Conservation (phyloP, 441 rosid species). For the Biscutella laevigata region DNA sequence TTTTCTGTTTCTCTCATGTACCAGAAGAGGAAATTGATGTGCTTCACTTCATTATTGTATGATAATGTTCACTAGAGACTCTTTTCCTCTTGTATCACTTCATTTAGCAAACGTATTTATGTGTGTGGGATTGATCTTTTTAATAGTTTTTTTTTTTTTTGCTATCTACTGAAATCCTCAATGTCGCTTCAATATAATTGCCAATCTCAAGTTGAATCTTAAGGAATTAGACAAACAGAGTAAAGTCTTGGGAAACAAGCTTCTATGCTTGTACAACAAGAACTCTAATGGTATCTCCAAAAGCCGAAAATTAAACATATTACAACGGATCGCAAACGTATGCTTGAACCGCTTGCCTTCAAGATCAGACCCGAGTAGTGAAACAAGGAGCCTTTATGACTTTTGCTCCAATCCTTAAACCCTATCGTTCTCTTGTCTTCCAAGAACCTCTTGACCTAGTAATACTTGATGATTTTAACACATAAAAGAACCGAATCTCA, state of each 20-base stretch:
- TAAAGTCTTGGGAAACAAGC: slow-evolving; percentile 7
- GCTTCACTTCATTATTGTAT: slow-evolving; percentile 62
- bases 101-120: not conserved
- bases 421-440: slow-evolving; percentile 41
- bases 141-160: not conserved
- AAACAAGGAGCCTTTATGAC: slow-evolving; percentile 64
- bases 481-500: slow-evolving; percentile 70
- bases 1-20: slow-evolving; percentile 46
- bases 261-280: slow-evolving; percentile 6
- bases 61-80: slow-evolving; percentile 17
- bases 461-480: slow-evolving; percentile 66
- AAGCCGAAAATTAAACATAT: slow-evolving; percentile 43
- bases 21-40: slow-evolving; percentile 61
- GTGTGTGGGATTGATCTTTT: not conserved
- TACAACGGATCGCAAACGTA: slow-evolving; percentile 59
- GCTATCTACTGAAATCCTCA: too few species aligned
- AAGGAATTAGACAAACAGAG: not conserved
- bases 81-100: slow-evolving; percentile 2
- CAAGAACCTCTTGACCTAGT: slow-evolving; percentile 56
- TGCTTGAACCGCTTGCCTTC: too few species aligned
- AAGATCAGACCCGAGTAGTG: slow-evolving; percentile 94
- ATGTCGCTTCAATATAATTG: too few species aligned
- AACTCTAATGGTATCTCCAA: slow-evolving; percentile 26
- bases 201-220: slow-evolving; percentile 2
- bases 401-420: slow-evolving; percentile 49